Evolutionary conservation across 257 asterid species (phyloP).

Genomic region (Solanum etuberosum): DNA sequence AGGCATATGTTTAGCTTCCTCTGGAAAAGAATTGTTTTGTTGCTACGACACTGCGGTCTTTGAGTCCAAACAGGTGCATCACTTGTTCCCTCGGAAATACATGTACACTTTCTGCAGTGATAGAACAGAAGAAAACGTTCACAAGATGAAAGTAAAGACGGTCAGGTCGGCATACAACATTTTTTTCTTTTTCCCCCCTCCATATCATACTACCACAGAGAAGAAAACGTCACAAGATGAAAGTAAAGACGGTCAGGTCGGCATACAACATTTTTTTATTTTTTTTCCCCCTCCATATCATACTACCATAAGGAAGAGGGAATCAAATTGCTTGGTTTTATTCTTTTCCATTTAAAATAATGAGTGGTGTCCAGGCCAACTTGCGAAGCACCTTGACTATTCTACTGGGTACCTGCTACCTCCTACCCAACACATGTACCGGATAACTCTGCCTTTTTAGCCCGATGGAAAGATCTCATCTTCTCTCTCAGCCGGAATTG

Average conservation of each 20-base stretch:
- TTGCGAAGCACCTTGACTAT: not conserved
- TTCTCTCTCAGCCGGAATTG: not conserved
- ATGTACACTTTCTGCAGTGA: conserved; percentile 70
- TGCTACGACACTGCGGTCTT: not conserved
- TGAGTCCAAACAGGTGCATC: not conserved
- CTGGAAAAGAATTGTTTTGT: not conserved
- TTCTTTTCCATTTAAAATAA: not conserved
- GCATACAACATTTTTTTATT: not conserved
- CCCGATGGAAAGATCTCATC: not conserved
- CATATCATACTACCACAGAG: too few relatives aligned
- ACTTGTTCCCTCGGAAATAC: conserved; percentile 81
- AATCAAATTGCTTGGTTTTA: not conserved
- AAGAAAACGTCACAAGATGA: not conserved
- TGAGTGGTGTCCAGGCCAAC: not conserved
- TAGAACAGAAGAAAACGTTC: not conserved
- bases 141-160: not conserved
- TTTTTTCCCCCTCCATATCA: not conserved
- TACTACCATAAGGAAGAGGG: not conserved
- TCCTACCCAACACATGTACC: not conserved
- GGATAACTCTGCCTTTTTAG: not conserved
- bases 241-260: not conserved
- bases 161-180: not conserved
- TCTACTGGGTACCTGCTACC: not conserved
- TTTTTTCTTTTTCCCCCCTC: not conserved
- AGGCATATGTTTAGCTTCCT: not conserved